phyloP scores from a whole-genome alignment of 768 basidiomycete species.

The Naganishia friedmannii region DNA sequence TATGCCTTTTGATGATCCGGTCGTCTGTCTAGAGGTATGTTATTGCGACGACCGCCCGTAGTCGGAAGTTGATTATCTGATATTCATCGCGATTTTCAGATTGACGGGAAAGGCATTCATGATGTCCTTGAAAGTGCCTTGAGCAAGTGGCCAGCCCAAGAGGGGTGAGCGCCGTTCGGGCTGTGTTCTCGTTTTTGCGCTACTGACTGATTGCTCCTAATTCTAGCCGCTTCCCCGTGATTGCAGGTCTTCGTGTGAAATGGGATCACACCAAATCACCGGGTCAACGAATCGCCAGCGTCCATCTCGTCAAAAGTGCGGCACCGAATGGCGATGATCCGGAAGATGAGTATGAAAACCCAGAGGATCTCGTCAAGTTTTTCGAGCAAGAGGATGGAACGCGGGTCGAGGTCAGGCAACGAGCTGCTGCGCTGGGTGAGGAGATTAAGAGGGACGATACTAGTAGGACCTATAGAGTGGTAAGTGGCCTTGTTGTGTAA shows the following conservation, averaged over 20 bases:
- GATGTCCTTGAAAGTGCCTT: conserved; percentile 71
- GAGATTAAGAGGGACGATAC: conserved; percentile 59
- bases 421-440: conserved; percentile 50
- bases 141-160: conserved; percentile 79
- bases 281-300: conserved; percentile 68
- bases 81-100: conserved; percentile 30
- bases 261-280: conserved; percentile 79
- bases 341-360: conserved; percentile 45
- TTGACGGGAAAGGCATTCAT: conserved; percentile 72
- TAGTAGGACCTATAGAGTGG: conserved; percentile 66
- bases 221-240: conserved; percentile 83
- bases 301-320: conserved; percentile 52
- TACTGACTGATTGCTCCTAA: neutral
- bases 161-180: conserved; percentile 64
- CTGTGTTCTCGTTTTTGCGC: neutral
- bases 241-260: conserved; percentile 76
- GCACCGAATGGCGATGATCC: conserved; percentile 54
- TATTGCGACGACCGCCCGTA: neutral
- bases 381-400: conserved; percentile 48
- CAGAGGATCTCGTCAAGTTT: conserved; percentile 44
- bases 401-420: conserved; percentile 44
- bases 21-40: conserved; percentile 72
- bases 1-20: conserved; percentile 80
- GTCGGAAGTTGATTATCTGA: neutral
- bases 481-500: neutral